These are phyloP conservation scores for Termitomyces sp. DNA, from an alignment of 1,284 basidiomycete genomes.

Conservation along the genomic window DNA sequence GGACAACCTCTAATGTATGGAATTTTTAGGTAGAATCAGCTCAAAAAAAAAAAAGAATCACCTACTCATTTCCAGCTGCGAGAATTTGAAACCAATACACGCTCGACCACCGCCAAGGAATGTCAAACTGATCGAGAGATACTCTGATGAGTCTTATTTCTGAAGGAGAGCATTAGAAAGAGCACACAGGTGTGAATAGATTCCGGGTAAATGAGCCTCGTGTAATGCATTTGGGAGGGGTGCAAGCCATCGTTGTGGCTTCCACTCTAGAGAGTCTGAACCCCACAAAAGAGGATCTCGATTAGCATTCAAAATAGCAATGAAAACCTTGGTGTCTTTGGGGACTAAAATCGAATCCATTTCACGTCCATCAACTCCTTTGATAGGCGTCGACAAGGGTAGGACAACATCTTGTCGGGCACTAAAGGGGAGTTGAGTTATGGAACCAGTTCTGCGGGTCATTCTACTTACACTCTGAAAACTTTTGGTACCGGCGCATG, in stretches of 20 bases:
- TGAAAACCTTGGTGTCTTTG: constrained; percentile 20
- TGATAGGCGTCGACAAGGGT: constrained; percentile 20
- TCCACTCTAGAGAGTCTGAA: constrained; percentile 29
- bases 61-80: constrained; percentile 30
- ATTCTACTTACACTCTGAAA: constrained; percentile 9
- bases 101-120: constrained; percentile 22
- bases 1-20: constrained; percentile 9
- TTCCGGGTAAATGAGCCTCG: constrained; percentile 9
- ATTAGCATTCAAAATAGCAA: constrained; percentile 25
- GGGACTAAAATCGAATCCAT: constrained; percentile 23
- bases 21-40: too few species aligned
- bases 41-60: background rate
- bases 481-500: constrained; percentile 11
- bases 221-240: constrained; percentile 21
- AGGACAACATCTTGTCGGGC: constrained; percentile 18
- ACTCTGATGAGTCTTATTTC: too few species aligned
- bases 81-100: constrained; percentile 32
- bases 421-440: too few species aligned
- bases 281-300: constrained; percentile 29
- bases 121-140: too few species aligned
- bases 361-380: constrained; percentile 21
- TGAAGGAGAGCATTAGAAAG: background rate
- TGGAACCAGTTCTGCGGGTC: too few species aligned
- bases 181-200: constrained; percentile 17
- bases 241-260: constrained; percentile 30